Conservation (phyloP, 1,139 yeast species). For the Nadsonia starkeyi-henricii region DNA sequence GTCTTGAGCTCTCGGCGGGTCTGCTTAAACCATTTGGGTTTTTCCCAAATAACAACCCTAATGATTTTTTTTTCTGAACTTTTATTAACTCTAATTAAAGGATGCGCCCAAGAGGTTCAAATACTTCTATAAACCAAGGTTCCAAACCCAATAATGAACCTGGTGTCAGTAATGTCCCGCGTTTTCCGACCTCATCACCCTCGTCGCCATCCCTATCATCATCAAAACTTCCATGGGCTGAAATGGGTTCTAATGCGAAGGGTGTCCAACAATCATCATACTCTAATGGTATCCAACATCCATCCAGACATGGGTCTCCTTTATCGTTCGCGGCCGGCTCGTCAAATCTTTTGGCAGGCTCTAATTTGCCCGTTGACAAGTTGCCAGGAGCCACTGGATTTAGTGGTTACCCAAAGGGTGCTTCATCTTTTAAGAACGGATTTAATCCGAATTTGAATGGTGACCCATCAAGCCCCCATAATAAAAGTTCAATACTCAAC, state of each 20-base stretch:
- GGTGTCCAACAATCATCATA: background rate
- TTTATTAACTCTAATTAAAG: background rate
- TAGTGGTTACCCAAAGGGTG: background rate
- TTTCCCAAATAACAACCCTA: background rate
- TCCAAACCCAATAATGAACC: background rate
- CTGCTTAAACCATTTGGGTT: too few relatives aligned
- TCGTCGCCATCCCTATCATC: background rate
- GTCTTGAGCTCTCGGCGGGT: too few relatives aligned
- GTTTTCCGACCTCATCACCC: background rate
- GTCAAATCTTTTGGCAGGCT: too few relatives aligned
- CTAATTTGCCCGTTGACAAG: background rate
- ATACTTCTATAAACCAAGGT: background rate
- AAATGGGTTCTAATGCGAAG: background rate
- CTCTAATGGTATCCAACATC: background rate
- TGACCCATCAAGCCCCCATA: background rate
- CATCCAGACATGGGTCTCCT: background rate
- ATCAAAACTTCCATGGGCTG: background rate
- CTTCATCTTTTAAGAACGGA: background rate
- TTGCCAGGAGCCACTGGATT: background rate
- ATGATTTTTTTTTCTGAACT: too few relatives aligned
- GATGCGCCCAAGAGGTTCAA: background rate
- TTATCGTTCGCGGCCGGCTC: background rate
- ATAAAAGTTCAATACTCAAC: background rate
- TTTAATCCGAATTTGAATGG: background rate
- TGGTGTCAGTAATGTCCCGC: background rate